These are phyloP conservation scores for Panaeolus cyanescens DNA, from an alignment of 768 basidiomycete species.

Conservation along the genomic window DNA sequence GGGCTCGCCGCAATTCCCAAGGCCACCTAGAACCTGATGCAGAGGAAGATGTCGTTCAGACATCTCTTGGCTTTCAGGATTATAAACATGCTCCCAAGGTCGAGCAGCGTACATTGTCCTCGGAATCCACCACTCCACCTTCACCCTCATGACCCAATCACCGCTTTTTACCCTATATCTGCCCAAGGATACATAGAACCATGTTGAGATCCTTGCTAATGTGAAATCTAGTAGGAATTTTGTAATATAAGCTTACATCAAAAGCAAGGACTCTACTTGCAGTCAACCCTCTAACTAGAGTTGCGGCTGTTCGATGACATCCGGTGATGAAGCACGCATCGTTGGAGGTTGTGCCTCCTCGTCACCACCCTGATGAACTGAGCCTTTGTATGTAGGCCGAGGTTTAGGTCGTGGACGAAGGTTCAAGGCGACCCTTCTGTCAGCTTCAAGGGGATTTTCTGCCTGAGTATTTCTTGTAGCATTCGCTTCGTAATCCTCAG, in stretches of 20 bases:
- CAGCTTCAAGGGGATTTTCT: slow-evolving; percentile 2
- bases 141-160: background rate
- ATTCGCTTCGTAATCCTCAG: slow-evolving; percentile 1
- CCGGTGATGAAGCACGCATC: background rate
- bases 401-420: slow-evolving; percentile 38
- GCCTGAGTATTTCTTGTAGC: background rate
- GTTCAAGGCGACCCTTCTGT: slow-evolving; percentile 21
- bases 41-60: slow-evolving; percentile 72
- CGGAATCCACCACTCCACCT: slow-evolving; percentile 4
- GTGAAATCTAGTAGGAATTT: background rate
- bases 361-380: background rate
- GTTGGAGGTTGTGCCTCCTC: too few relatives aligned
- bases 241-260: background rate
- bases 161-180: background rate
- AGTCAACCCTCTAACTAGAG: too few relatives aligned
- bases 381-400: slow-evolving; percentile 16
- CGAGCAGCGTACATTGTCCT: slow-evolving; percentile 16
- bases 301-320: slow-evolving; percentile 2
- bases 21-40: slow-evolving; percentile 95
- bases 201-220: background rate
- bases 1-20: slow-evolving; percentile 81
- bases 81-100: slow-evolving; percentile 58
- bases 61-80: slow-evolving; percentile 72
- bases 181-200: background rate
- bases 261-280: background rate